Percentiles rank a stretch among this genome's conserved stretches.
Evolutionary conservation across 2,329 filamentous ascomycete genomes (phyloP).

Genomic region (Ceratocystis alfenasii): DNA sequence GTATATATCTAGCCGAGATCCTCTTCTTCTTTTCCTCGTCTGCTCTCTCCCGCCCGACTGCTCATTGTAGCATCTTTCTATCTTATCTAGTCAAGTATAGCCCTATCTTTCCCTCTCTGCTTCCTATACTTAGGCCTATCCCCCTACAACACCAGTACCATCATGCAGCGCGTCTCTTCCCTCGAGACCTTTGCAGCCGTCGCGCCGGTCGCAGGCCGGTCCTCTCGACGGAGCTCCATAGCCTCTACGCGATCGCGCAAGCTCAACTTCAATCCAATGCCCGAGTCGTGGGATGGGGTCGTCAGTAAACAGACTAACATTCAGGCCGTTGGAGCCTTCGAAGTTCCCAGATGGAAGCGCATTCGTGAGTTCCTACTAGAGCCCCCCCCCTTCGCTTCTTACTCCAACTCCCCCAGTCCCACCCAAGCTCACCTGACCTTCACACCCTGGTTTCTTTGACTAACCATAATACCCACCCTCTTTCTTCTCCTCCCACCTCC

Average conservation of each 20-base stretch:
- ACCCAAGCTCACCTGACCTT: neutral
- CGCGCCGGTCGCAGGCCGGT: constrained; percentile 29
- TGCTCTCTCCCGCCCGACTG: neutral
- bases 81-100: neutral
- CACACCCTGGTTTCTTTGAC: neutral
- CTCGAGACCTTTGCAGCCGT: constrained; percentile 40
- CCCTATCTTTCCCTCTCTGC: neutral
- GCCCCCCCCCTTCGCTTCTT: neutral
- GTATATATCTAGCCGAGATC: neutral
- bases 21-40: neutral
- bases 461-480: neutral
- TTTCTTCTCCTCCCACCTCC: neutral
- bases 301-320: constrained; percentile 31
- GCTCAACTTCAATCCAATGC: constrained; percentile 44
- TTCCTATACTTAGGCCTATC: neutral
- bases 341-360: constrained; percentile 44
- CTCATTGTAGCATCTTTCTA: neutral
- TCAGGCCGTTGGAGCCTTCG: constrained; percentile 42
- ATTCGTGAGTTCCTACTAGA: constrained; percentile 33
- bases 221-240: constrained; percentile 33
- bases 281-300: constrained; percentile 40
- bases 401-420: neutral
- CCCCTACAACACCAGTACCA: constrained; percentile 1
- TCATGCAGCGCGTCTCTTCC: constrained; percentile 41
- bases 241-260: constrained; percentile 38